Base-by-base conservation (phyloP, 2,329 filamentous ascomycete genomes). In the Ceratocystis cubensis region DNA sequence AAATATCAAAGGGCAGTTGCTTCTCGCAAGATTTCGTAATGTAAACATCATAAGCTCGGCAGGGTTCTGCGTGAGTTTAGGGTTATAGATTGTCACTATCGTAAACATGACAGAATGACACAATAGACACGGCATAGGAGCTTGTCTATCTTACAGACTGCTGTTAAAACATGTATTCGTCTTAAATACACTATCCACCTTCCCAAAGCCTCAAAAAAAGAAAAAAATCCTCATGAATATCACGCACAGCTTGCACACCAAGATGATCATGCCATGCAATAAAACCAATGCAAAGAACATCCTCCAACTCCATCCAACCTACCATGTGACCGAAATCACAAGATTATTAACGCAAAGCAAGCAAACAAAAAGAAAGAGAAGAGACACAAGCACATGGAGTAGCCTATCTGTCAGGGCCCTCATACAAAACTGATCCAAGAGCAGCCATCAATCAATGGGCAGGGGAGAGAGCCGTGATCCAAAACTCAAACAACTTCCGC, bases 401-500 rank as follows among this genome's bases (percentile, higher is more conserved):
- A 30, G 28, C 53, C 53, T 15, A 25, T 15, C 25, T 17, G 17
- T 17, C 10, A 17, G 53, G 25, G 48, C 48, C 20, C 48, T 53
- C n/a, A 22, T 53, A 10, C 48, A 53, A 48, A 48, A 22, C 8
- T 20, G 53, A 7, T 56, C 20, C n/a, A 61, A 61, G 17, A 61
- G 59, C 33, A 13, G 6, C 22, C 56, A 15, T 30, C 25, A 33
- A 61, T 17, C 13, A 22, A 8, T 57, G 13, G 37, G 3, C 28
- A 57, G 28, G 13, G 33, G 53, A 57, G 37, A 41, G 13, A 13
- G 53, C 28, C 4, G 28, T 13, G 3, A 57, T 30, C 53, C 53
- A 57, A 57, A 57, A n/a, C 17, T 64, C 56, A 66, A 15, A 66
- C 64, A 22, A 65, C 63, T 41, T 68, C 66, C n/a, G 63, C 56